phyloP scores from a whole-genome alignment of 495 filamentous ascomycete species.

The Opeltia flavorubescens region DNA sequence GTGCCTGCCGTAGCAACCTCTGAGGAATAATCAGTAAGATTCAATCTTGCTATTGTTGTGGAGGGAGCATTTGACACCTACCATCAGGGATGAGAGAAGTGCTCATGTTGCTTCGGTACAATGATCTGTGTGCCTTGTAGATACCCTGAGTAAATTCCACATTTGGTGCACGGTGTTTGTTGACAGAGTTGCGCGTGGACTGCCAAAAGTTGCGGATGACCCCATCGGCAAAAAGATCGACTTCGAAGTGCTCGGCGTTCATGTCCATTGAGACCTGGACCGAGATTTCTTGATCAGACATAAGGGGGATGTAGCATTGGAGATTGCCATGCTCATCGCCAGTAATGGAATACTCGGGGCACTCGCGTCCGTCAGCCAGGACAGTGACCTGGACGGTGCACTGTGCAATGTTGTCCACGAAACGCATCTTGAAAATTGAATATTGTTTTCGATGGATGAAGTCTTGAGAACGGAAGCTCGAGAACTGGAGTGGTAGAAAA shows the following conservation, averaged over 20 bases:
- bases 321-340: not conserved
- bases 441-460: not conserved
- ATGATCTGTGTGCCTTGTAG: not conserved
- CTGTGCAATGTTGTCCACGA: not conserved
- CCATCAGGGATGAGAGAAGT: not conserved
- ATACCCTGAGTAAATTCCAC: not conserved
- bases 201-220: constrained; percentile 2
- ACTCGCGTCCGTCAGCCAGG: constrained; percentile 1
- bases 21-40: not conserved
- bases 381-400: not conserved
- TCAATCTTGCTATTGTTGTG: not conserved
- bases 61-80: not conserved
- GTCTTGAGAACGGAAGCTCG: no score
- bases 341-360: not conserved
- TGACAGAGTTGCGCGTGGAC: not conserved
- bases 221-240: constrained; percentile 5
- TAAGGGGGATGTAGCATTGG: constrained; percentile 2
- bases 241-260: not conserved
- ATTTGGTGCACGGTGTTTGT: not conserved
- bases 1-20: not conserved
- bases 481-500: no score
- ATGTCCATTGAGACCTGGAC: not conserved
- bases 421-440: not conserved
- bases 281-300: not conserved
- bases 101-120: not conserved